These are phyloP conservation scores for Hypoxylon sp. DNA, from an alignment of 2,329 filamentous ascomycete genomes.

Conservation along the genomic window DNA sequence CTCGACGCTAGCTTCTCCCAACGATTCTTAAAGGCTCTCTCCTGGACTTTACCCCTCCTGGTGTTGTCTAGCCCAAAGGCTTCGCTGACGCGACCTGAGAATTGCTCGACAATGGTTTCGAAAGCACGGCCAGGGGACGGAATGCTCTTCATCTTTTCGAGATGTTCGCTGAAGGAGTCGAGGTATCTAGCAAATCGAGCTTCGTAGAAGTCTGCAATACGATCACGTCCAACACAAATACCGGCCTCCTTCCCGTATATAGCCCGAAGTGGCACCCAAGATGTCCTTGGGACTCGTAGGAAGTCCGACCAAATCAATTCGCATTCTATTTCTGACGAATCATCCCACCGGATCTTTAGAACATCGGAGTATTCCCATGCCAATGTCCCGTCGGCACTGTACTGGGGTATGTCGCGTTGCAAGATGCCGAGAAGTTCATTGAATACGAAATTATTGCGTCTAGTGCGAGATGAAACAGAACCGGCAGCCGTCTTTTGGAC, in stretches of 20 bases:
- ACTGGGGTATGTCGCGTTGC: neutral
- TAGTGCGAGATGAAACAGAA: slow-evolving; percentile 10
- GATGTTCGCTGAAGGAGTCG: no score
- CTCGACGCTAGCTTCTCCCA: no score
- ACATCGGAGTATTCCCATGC: neutral
- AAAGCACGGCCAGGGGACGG: neutral
- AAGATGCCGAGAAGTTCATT: neutral
- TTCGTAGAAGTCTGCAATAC: neutral
- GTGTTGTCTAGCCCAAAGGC: neutral
- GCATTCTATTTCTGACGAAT: neutral
- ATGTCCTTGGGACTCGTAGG: neutral
- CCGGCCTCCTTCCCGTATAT: neutral
- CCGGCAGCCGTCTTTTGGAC: neutral
- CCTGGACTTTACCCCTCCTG: no score
- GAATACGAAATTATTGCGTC: neutral
- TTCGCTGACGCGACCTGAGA: no score
- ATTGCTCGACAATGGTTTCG: neutral
- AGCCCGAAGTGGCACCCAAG: slow-evolving; percentile 4
- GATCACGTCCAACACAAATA: neutral
- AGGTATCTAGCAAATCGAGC: neutral
- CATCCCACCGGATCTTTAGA: neutral
- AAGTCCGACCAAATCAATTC: neutral
- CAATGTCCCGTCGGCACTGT: neutral
- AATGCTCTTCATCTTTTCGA: neutral
- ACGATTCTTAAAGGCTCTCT: no score